Evolutionary conservation across 495 filamentous ascomycete species (phyloP).

Genomic region (Penicillium robsamsonii): DNA sequence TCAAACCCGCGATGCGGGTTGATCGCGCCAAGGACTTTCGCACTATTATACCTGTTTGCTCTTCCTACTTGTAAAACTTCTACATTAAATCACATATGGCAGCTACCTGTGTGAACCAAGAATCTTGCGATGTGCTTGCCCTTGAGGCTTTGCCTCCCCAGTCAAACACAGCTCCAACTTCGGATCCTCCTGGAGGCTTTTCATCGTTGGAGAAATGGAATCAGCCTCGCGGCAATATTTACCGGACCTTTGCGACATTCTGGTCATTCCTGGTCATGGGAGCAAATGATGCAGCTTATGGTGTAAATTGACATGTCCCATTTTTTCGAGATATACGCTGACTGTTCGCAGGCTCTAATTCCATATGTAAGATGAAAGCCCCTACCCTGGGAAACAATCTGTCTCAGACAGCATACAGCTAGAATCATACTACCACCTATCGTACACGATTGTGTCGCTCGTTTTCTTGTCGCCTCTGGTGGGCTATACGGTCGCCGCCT

Average conservation of each 20-base stretch:
- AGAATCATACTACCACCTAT: constrained; percentile 56
- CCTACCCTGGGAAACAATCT: not conserved
- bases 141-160: constrained; percentile 21
- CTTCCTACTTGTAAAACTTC: not conserved
- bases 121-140: constrained; percentile 12
- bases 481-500: constrained; percentile 56
- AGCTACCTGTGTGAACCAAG: constrained; percentile 14
- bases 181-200: constrained; percentile 13
- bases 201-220: constrained; percentile 60
- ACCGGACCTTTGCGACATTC: constrained; percentile 62
- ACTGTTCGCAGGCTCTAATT: constrained; percentile 55
- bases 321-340: not conserved
- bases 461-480: constrained; percentile 61
- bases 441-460: constrained; percentile 60
- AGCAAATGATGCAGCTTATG: constrained; percentile 77
- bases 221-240: constrained; percentile 60
- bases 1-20: not conserved
- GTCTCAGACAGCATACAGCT: constrained; percentile 38
- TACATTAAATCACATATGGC: constrained; percentile 11
- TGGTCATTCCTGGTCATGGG: constrained; percentile 78
- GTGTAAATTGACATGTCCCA: constrained; percentile 48
- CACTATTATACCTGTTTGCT: not conserved
- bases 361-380: constrained; percentile 41
- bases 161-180: not conserved
- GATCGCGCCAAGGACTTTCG: not conserved